phyloP scores from a whole-genome alignment of 306 rosid species.

The Parietaria judaica region DNA sequence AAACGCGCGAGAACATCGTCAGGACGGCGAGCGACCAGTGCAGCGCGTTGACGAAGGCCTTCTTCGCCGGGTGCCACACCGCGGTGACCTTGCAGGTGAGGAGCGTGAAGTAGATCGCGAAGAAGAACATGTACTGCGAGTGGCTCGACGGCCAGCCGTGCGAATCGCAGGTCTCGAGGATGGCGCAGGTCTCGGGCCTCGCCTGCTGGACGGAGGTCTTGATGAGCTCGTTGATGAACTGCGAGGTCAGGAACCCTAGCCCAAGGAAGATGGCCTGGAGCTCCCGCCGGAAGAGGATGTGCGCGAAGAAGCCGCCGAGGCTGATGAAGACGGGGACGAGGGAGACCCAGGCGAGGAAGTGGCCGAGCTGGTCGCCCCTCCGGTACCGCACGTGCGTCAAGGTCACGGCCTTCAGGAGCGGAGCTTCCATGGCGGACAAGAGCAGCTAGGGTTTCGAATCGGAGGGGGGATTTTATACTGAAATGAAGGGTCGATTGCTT shows the following conservation, averaged over 20 bases:
- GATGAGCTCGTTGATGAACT: slow-evolving; percentile 64
- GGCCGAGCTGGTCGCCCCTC: slow-evolving; percentile 63
- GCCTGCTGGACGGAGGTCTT: slow-evolving; percentile 63
- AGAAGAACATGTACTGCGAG: slow-evolving; percentile 89
- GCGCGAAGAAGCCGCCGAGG: slow-evolving; percentile 75
- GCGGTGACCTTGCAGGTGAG: slow-evolving; percentile 32
- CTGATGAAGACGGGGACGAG: slow-evolving; percentile 78
- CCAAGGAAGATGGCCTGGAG: slow-evolving; percentile 81
- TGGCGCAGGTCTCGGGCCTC: slow-evolving; percentile 67
- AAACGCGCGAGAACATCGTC: slow-evolving; percentile 73
- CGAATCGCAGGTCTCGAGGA: slow-evolving; percentile 83
- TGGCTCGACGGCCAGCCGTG: slow-evolving; percentile 99
- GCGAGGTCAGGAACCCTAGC: slow-evolving; percentile 57
- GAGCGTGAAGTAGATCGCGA: slow-evolving; percentile 51
- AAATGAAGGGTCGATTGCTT: not conserved
- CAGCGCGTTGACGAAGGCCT: slow-evolving; percentile 18
- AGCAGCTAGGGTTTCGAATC: not conserved
- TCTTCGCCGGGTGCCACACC: slow-evolving; percentile 30
- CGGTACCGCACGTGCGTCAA: slow-evolving; percentile 72
- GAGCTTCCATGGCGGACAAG: slow-evolving; percentile 13
- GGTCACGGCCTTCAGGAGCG: slow-evolving; percentile 61
- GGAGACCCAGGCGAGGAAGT: slow-evolving; percentile 81
- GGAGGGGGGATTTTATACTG: too few relatives aligned
- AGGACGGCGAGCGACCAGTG: slow-evolving; percentile 56
- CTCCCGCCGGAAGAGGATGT: slow-evolving; percentile 92